A percentile compares a stretch with the other conserved stretches of the same genome.
Evolutionary conservation across 2,329 filamentous ascomycete species (phyloP).

Genomic region (Thermothelomyces thermophilus): DNA sequence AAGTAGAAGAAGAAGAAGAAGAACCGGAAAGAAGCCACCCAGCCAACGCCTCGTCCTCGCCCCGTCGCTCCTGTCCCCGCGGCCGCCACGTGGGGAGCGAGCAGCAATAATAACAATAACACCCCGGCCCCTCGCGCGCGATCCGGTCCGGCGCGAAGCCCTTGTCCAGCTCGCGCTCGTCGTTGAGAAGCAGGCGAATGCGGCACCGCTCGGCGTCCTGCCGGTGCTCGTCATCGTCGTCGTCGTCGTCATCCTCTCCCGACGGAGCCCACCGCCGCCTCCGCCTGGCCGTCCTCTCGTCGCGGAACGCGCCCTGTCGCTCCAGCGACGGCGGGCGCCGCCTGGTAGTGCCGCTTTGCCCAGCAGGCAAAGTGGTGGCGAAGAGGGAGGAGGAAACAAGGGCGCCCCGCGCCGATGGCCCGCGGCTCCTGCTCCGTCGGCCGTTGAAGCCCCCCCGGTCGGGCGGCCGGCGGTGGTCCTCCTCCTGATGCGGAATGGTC

Average conservation of each 20-base stretch:
- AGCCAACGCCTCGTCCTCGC: conserved; percentile 35
- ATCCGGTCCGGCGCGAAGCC: conserved; percentile 37
- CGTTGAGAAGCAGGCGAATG: conserved; percentile 40
- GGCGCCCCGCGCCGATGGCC: no score
- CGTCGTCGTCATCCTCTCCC: background rate
- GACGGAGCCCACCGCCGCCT: background rate
- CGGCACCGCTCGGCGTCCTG: conserved; percentile 37
- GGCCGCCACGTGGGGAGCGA: no score
- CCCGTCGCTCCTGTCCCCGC: no score
- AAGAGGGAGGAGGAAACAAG: no score
- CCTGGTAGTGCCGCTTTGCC: no score
- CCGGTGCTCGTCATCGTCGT: background rate
- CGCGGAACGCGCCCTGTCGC: conserved; percentile 42
- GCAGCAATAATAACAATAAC: no score
- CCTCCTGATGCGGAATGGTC: background rate
- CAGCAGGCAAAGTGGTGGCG: no score
- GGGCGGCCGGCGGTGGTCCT: no score
- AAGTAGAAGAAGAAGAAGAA: background rate
- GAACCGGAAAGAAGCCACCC: conserved; percentile 29
- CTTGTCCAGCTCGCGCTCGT: conserved; percentile 31
- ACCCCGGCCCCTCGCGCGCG: conserved; percentile 32
- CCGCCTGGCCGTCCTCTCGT: conserved; percentile 33
- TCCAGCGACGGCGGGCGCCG: conserved; percentile 37
- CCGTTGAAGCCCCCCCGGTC: background rate
- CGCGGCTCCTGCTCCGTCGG: background rate